Base-by-base conservation (phyloP, 2,329 filamentous ascomycete genomes). In the Calonectria pseudoreteaudii region DNA sequence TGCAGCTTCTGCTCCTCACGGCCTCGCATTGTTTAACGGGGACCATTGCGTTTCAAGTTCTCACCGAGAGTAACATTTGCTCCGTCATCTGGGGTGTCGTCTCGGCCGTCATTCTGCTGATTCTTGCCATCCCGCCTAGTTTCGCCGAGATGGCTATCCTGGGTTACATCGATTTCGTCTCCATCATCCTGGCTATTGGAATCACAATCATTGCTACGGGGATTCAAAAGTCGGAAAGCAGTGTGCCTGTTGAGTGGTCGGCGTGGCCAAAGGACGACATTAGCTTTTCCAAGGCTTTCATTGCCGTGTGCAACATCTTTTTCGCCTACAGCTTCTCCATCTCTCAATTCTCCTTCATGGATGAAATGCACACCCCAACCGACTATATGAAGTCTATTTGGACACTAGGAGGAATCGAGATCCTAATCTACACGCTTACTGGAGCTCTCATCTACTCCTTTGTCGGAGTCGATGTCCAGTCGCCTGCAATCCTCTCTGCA, bases 11-110 rank as follows among this genome's bases (percentile, higher is more conserved):
- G 50, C 93, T 94, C 84, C 88, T 92, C 80, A 91, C 92, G 85
- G 90, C 88, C 26, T 92, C 91, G 30, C 93, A 94, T 82, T 85
- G 93, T 58, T 85, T 93, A 67, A 92, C 91, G 1, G 93, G 93
- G 78, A 88, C 87, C 30, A 91, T 93, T 76, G 91, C 91, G 76
- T 88, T 93, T 82, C 91, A 91, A 77, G 90, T 87, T 41, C 84
- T 94, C 70, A 92, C 91, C 1, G 82, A 88, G 2, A 87, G 92
- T 77, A 88, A 76, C 49, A 74, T 81, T 4, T 86, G 85, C 81
- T 81, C 81, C 66, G 76, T 86, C 62, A 81, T 83, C 58, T 86
- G 85, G 70, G 81, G 81, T 26, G 79, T 85, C 52, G 80, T 84
- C 23, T 84, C 84, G 9, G 83, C 82, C 34, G 80, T 86, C 71